Base-by-base conservation (phyloP, 1,139 yeast genomes). In the Magnusiomyces clavatus region DNA sequence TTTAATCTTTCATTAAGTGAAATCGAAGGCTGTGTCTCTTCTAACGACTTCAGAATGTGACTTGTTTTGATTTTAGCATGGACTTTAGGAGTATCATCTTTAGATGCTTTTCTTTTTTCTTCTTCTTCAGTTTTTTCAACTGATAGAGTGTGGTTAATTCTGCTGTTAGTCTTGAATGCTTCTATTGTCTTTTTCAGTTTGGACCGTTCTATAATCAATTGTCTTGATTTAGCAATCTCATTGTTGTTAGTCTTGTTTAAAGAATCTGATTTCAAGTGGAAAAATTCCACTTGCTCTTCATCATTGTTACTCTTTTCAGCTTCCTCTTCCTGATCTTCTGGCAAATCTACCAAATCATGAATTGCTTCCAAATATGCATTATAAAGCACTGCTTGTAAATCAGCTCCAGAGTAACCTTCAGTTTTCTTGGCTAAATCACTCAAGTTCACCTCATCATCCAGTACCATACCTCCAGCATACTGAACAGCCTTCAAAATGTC, bases 301-400 rank as follows among this genome's bases (percentile, higher is more conserved):
- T 57, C 51, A n/a, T 62, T 62, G 17, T 63, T 73, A 10, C 66
- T 63, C 16, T 55, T 58, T 14, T 54, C 56, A 10, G 47, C 54
- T 13, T 38, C 48, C 13, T 51, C 56, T 6, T 45, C 51, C 16
- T 44, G 19, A 31, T 17, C 37, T 3, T 45, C 49, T n/a, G 34
- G 34, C 11, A 41, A 6, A 24, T 81, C 82, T 51, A 90, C 73
- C 54, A 77, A 80, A 44, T 83, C 82, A 65, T 92, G 97, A 17
- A 92, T 95, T 8, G 96, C 95, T 58, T 83, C 85, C 64, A 92
- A 75, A 63, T 90, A 89, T 0, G 97, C 96, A 68, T 89, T 92
- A 67, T 89, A 90, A 44, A 90, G 83, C 49, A 92, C 72, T 0
- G 97, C 97, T 69, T 90, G 97, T 66, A 92, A 72, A 69, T 92